These are phyloP conservation scores for Pilobolus umbonatus DNA, from an alignment of 192 early-diverging fungal species.

Conservation along the genomic window DNA sequence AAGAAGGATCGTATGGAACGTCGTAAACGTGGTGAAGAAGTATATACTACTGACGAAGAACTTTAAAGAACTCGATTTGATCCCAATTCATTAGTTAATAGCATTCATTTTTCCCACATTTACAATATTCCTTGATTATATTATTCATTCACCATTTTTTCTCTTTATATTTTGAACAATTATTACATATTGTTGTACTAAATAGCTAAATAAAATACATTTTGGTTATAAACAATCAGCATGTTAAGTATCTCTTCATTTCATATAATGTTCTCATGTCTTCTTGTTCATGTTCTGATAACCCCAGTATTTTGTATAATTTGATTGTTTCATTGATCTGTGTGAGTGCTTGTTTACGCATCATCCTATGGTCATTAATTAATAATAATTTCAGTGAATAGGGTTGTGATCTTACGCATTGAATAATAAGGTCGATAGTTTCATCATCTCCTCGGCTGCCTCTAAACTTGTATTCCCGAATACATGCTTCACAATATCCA, in stretches of 20 bases:
- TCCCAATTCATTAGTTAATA: background rate
- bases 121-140: too few relatives aligned
- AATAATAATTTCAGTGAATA: background rate
- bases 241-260: constrained; percentile 12
- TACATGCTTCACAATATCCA: background rate
- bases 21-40: constrained; percentile 55
- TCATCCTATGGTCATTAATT: background rate
- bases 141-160: too few relatives aligned
- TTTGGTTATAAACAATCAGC: too few relatives aligned
- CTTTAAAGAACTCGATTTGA: too few relatives aligned
- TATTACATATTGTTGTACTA: too few relatives aligned
- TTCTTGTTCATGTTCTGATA: background rate
- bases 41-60: constrained; percentile 16
- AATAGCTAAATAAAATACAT: too few relatives aligned
- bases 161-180: too few relatives aligned
- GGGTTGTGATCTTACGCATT: constrained; percentile 4
- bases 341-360: constrained; percentile 5
- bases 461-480: constrained; percentile 16
- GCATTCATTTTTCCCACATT: background rate
- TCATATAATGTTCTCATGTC: constrained; percentile 13
- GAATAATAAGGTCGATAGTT: constrained; percentile 15
- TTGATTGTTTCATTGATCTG: constrained; percentile 12
- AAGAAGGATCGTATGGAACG: constrained; percentile 54
- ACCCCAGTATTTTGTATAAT: constrained; percentile 7
- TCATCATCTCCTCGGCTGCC: constrained; percentile 25